These are phyloP conservation scores for Oidiodendron maius DNA, from an alignment of 495 filamentous ascomycete species.

Conservation along the genomic window DNA sequence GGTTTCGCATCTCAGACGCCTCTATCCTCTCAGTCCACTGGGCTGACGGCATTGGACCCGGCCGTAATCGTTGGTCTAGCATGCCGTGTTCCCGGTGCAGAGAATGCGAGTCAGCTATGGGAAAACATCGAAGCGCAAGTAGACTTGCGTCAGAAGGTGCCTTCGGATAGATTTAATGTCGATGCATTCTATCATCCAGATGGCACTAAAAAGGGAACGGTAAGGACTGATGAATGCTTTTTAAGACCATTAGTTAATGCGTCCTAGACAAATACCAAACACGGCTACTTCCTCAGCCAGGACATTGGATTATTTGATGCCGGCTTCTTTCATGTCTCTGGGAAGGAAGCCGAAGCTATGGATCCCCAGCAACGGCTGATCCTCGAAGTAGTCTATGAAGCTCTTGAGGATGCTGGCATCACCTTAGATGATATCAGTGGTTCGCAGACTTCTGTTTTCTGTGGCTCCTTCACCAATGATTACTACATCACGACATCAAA, in stretches of 20 bases:
- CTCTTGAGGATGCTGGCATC: conserved; percentile 42
- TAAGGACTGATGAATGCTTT: background rate
- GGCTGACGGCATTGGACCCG: too few relatives aligned
- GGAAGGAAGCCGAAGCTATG: conserved; percentile 47
- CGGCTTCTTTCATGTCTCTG: conserved; percentile 45
- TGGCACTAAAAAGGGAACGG: conserved; percentile 17
- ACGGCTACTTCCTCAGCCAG: background rate
- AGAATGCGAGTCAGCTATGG: too few relatives aligned
- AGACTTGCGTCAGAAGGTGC: too few relatives aligned
- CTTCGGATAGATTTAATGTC: conserved; percentile 36
- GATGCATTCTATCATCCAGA: conserved; percentile 32
- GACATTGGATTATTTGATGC: background rate
- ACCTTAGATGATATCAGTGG: background rate
- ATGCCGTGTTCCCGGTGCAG: conserved; percentile 55
- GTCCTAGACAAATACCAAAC: background rate
- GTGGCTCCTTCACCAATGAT: conserved; percentile 28
- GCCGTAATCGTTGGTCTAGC: conserved; percentile 57
- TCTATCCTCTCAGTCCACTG: too few relatives aligned
- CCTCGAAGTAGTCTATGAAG: conserved; percentile 52
- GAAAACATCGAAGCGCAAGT: too few relatives aligned
- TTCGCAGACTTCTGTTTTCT: conserved; percentile 20
- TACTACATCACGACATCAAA: conserved; percentile 27
- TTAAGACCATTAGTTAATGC: background rate
- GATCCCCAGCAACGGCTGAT: conserved; percentile 51
- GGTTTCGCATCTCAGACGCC: too few relatives aligned